Percentiles rank a stretch among this genome's conserved stretches.
phyloP scores from a whole-genome alignment of 805 yeast genomes.

The Schizosaccharomyces lindneri region DNA sequence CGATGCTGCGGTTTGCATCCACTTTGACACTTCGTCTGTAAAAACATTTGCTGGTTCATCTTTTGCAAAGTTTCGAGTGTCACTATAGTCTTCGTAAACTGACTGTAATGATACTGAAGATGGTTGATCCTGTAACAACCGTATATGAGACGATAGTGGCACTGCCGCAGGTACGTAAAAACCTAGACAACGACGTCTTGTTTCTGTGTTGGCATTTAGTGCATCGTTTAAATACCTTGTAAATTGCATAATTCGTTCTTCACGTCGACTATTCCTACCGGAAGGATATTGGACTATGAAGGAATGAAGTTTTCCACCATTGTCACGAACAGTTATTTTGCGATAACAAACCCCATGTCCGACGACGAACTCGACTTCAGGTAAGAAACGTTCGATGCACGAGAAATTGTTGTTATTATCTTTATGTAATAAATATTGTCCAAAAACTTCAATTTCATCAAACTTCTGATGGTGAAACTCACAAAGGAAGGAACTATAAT shows the following conservation, averaged over 20 bases:
- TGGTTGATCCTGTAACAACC: constrained; percentile 65
- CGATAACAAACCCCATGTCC: constrained; percentile 80
- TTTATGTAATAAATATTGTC: constrained; percentile 61
- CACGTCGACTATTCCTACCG: constrained; percentile 89
- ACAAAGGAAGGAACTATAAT: constrained; percentile 22
- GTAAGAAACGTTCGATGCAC: constrained; percentile 78
- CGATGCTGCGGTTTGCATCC: neutral
- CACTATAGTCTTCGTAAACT: constrained; percentile 73
- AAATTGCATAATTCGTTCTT: constrained; percentile 77
- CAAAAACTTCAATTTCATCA: constrained; percentile 93
- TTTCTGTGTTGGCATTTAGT: constrained; percentile 56
- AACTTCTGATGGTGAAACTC: constrained; percentile 96
- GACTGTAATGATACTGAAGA: constrained; percentile 52
- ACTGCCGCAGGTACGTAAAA: constrained; percentile 79
- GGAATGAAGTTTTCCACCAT: constrained; percentile 74
- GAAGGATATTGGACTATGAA: constrained; percentile 96
- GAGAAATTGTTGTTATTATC: constrained; percentile 73
- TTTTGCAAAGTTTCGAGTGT: constrained; percentile 40
- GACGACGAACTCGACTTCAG: constrained; percentile 66
- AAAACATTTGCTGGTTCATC: constrained; percentile 81
- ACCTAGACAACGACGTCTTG: constrained; percentile 60
- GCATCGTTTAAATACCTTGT: constrained; percentile 73
- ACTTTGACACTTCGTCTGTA: constrained; percentile 24
- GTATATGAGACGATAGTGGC: constrained; percentile 82
- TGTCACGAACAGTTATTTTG: constrained; percentile 69